Evolutionary conservation across 2,329 filamentous ascomycete genomes (phyloP).

Genomic region (Sarocladiaceae sp.): DNA sequence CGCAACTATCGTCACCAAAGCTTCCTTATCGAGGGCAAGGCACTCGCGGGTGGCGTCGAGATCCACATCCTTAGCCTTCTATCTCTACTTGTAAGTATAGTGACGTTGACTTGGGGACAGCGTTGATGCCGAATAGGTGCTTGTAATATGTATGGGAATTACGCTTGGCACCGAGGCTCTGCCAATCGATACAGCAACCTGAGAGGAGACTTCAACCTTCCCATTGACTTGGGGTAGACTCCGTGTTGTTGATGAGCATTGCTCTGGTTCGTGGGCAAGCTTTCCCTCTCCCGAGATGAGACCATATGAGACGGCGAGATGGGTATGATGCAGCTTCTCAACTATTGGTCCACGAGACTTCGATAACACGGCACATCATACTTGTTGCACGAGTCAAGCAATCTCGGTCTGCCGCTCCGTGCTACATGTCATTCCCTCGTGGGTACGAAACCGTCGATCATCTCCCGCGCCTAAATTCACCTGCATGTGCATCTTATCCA

Average conservation of each 20-base stretch:
- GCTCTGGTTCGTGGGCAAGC: too few relatives aligned
- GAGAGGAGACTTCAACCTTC: too few relatives aligned
- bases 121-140: background rate
- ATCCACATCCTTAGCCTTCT: slow-evolving; percentile 19
- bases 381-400: background rate
- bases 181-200: background rate
- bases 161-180: background rate
- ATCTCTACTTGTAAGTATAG: background rate
- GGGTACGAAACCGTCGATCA: background rate
- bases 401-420: background rate
- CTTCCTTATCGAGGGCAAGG: slow-evolving; percentile 23
- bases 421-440: background rate
- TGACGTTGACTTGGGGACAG: too few relatives aligned
- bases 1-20: slow-evolving; percentile 27
- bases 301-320: too few relatives aligned
- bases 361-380: background rate
- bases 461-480: background rate
- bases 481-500: background rate
- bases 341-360: too few relatives aligned
- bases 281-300: too few relatives aligned
- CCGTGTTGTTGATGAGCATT: too few relatives aligned
- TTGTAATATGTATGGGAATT: background rate
- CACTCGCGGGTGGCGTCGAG: slow-evolving; percentile 27
- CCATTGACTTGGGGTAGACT: too few relatives aligned
- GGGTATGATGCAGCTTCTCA: background rate